Evolutionary conservation across 2,329 filamentous ascomycete species (phyloP), one percentile per base, ranked within the genome.

Genomic region (Fusarium proliferatum): DNA sequence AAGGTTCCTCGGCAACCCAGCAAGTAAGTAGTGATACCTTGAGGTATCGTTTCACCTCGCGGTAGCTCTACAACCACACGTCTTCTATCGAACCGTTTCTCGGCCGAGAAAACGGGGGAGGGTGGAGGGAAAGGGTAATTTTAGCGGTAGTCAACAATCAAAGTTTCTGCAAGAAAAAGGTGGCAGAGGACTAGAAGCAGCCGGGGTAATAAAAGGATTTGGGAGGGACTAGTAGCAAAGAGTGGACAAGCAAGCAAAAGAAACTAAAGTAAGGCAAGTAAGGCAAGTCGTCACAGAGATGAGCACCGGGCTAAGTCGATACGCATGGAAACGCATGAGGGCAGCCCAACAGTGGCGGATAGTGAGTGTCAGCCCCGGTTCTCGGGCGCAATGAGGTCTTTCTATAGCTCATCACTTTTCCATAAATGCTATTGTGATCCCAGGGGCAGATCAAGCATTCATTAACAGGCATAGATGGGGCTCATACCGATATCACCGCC

Each of bases 51-150:
- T 67, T 67, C 49, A 62, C 71, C 62, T 67, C 55, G 41, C 55
- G 62, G 71, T 43, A 68, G 55, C 58, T 74, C 62, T 64, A 72
- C 62, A 56, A 57, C 67, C 58, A 61, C 52, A 61, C 49, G 62
- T 59, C 64, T 59, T 59, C 58, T 61, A 59, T 41, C 45, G 26
- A 43, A 41, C 48, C 38, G 43, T 34, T 43, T 73, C 69, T 73
- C 71, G 71, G 71, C 71, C 71, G 71, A 73, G 71, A 74, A 64
- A 48, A 60, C 64, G 71, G 61, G 53, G 71, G 61, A 57, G 55
- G 56, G 58, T 59, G 46, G 52, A 53, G 49, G 65, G 46, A 58
- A 59, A 65, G 46, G 28, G 58, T 30, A 51, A 57, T 57, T 55
- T 56, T 69, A 69, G 58, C 55, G 48, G 59, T 69, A 64, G 53